A percentile compares a stretch with the other conserved stretches of the same genome.
Evolutionary conservation across 495 filamentous ascomycete genomes (phyloP).

Genomic region (Pyronema omphalodes): DNA sequence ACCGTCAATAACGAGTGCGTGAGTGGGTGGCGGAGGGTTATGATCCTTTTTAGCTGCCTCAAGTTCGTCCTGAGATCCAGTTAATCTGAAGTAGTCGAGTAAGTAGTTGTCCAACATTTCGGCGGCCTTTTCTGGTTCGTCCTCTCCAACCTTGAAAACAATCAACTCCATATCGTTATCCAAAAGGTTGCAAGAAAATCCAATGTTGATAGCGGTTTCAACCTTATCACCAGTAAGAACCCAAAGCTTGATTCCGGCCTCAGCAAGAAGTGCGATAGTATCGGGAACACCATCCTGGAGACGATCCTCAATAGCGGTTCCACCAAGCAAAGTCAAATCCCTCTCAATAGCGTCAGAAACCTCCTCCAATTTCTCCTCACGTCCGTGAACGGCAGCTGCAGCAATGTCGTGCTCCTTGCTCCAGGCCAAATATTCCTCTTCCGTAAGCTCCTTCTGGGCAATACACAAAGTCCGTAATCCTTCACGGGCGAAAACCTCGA

Average conservation of each 20-base stretch:
- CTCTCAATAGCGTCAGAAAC: slow-evolving; percentile 83
- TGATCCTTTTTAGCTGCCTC: slow-evolving; percentile 61
- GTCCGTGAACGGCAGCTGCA: slow-evolving; percentile 60
- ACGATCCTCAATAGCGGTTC: slow-evolving; percentile 95
- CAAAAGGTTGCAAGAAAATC: slow-evolving; percentile 94
- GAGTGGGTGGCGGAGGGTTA: slow-evolving; percentile 64
- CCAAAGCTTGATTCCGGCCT: slow-evolving; percentile 98
- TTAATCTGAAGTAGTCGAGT: slow-evolving; percentile 47
- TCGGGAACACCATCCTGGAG: slow-evolving; percentile 95
- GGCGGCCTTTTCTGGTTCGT: slow-evolving; percentile 43
- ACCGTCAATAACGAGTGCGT: slow-evolving; percentile 94
- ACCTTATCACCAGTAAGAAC: slow-evolving; percentile 98
- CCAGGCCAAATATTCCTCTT: slow-evolving; percentile 77
- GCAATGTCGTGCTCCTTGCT: slow-evolving; percentile 74
- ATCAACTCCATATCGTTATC: slow-evolving; percentile 97
- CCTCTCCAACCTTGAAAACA: slow-evolving; percentile 68
- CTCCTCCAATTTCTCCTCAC: slow-evolving; percentile 85
- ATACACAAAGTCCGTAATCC: slow-evolving; percentile 90
- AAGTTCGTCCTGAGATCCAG: slow-evolving; percentile 75
- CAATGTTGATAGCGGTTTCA: slow-evolving; percentile 98
- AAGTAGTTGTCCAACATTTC: slow-evolving; percentile 57
- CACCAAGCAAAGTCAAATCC: slow-evolving; percentile 73
- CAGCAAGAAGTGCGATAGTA: slow-evolving; percentile 78
- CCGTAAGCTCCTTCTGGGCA: slow-evolving; percentile 63
- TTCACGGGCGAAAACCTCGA: slow-evolving; percentile 92